Base-by-base conservation (phyloP, 441 rosid species). In the Euphorbia celastroides region DNA sequence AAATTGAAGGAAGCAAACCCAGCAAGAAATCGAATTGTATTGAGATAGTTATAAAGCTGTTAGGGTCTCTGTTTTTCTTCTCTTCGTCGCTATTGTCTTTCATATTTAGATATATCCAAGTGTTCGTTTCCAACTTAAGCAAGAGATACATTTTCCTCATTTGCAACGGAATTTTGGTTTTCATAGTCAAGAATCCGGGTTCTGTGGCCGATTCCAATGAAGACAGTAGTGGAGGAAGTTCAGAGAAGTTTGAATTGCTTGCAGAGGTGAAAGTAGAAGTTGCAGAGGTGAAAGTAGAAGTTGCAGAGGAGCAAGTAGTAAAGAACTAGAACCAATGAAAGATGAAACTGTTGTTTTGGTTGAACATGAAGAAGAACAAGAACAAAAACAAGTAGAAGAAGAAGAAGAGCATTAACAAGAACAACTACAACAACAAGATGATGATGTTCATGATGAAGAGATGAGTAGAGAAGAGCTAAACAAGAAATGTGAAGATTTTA, bases 141-240 rank as follows among this genome's bases (percentile, higher is more conserved):
- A 75, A 82, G 57, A 86, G 83, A 69, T 86, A 74, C 72, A 70
- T 81, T 80, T 81, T 86, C 76, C 73, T 86, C 13, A 52, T 86
- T 6, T 86, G 83, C 64, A 82, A 83, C 59, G 87, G 80, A 25
- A 86, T 84, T 81, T 76, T 86, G 28, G 85, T 82, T 60, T 58
- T 84, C 67, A 80, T 84, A 19, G 82, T 74, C 38, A 82, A 74
- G 71, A 82, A 67, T 72, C 81, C 89, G 0, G 85, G 87, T 25
- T 66, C 76, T 61, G 61, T 69, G 23, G 69, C 63, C 22, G 69
- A 71, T 54, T 46, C 62, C 60, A 64, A 22, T n/a, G 72, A 68
- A 48, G 73, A 69, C n/a, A n/a, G n/a, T n/a, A n/a, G n/a, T n/a
- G n/a, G n/a, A 31, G 46, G 27, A 0, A 46, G 10, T 31, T 32